Conservation (phyloP, 2,329 filamentous ascomycete species). For the Diaporthe velutina region DNA sequence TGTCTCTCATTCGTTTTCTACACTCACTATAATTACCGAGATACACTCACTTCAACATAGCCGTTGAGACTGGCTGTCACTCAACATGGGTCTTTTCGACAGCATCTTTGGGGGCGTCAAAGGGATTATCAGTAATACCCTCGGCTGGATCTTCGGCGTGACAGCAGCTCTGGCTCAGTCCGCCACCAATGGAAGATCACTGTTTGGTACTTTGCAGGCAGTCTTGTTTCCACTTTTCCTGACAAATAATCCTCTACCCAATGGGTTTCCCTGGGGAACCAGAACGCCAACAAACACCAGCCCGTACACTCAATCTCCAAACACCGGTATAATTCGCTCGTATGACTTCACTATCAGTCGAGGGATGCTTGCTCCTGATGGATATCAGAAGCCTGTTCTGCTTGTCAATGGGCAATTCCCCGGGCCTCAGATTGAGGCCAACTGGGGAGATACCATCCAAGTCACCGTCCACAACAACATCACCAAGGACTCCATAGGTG, state of each 20-base stretch:
- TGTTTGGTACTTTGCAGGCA: constrained; percentile 55
- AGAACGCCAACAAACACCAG: constrained; percentile 58
- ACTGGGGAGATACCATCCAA: constrained; percentile 73
- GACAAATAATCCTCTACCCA: constrained; percentile 61
- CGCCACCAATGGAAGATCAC: constrained; percentile 57
- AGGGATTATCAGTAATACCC: constrained; percentile 17
- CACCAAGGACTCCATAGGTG: constrained; percentile 71
- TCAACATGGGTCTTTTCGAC: constrained; percentile 44
- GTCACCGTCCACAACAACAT: constrained; percentile 80
- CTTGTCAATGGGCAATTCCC: constrained; percentile 76
- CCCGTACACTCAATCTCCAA: constrained; percentile 62
- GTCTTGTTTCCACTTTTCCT: constrained; percentile 58
- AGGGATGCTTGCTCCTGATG: constrained; percentile 66
- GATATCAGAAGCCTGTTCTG: constrained; percentile 65
- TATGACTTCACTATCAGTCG: constrained; percentile 68
- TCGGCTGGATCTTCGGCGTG: constrained; percentile 43
- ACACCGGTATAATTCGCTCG: constrained; percentile 66
- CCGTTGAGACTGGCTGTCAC: constrained; percentile 31
- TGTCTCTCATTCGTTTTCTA: constrained; percentile 35
- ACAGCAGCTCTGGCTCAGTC: constrained; percentile 47
- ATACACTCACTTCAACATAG: constrained; percentile 1
- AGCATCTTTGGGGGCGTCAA: neutral
- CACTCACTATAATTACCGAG: neutral
- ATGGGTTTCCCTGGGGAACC: constrained; percentile 66
- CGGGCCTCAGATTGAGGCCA: constrained; percentile 74